phyloP scores from a whole-genome alignment of 345 rosid genomes.

The Aurinia saxatilis region DNA sequence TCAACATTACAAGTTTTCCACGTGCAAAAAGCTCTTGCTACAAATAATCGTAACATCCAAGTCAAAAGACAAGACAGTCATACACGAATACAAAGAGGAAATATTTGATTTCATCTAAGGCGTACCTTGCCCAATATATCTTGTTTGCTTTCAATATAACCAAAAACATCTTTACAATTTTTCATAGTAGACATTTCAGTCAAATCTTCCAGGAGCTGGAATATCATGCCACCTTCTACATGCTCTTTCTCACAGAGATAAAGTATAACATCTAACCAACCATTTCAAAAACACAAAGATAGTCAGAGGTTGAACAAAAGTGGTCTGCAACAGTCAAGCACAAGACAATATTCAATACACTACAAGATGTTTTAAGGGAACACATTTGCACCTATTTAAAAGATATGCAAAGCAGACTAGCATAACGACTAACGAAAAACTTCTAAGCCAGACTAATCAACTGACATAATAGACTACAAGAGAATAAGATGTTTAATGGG shows the following conservation, averaged over 20 bases:
- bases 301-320: not conserved
- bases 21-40: constrained; percentile 99
- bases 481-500: not conserved
- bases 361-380: too few species aligned
- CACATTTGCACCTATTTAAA: too few species aligned
- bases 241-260: constrained; percentile 97
- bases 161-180: constrained; percentile 88
- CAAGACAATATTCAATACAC: not conserved
- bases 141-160: constrained; percentile 90
- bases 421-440: too few species aligned
- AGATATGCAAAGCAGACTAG: too few species aligned
- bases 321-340: not conserved
- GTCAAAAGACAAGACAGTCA: constrained; percentile 11
- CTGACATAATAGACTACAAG: not conserved
- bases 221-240: constrained; percentile 98
- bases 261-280: constrained; percentile 65
- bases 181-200: constrained; percentile 98
- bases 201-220: constrained; percentile 93
- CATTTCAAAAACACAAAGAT: not conserved
- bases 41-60: constrained; percentile 13
- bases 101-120: not conserved
- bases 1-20: constrained; percentile 97
- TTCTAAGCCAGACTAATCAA: not conserved
- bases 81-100: not conserved
- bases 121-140: constrained; percentile 87